Evolutionary conservation across 345 rosid genomes (phyloP), one percentile per base, ranked within the genome.

Genomic region (Cardamine chenopodiifolia): DNA sequence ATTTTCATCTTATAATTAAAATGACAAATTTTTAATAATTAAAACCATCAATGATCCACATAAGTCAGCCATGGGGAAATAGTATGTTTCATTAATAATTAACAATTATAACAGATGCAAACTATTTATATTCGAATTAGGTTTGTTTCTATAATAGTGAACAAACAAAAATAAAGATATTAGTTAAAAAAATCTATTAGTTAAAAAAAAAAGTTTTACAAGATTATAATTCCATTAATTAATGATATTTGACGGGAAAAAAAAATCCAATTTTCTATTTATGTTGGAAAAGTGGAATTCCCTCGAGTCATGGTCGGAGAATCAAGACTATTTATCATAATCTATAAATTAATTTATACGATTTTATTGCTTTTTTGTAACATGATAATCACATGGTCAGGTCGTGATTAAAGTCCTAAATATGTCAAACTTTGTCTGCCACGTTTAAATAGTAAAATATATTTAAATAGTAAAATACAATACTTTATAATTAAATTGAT

Each of bases 361-460:
- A 7, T 44, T 39, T 19, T 25, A 44, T 42, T 68, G 50, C 29
- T 64, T 19, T 20, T 57, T 18, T 56, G 29, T 23, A 44, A 44
- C 48, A 47, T 28, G 37, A 23, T 70, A 70, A 70, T 55, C 71
- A 70, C 76, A 66, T 77, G 76, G 71, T 35, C 18, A 20, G 53
- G 67, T 62, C 60, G 68, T 70, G 6, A 55, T 62, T 76, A 71
- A 56, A 29, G 72, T 64, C 61, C 72, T 71, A 56, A 60, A 4
- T 22, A 48, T 70, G 76, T 77, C 72, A 71, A 77, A 22, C 20
- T 71, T 64, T 77, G 76, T 66, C 44, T 69, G 75, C 80, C 75
- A 64, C 62, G 15, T 35, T 54, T n/a, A n/a, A n/a, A n/a, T n/a
- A n/a, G n/a, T 56, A 49, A 2, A 8, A 50, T 13, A 6, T 60